Evolutionary conservation across 192 early-diverging fungal species (phyloP).

Genomic region (Geranomyces variabilis): DNA sequence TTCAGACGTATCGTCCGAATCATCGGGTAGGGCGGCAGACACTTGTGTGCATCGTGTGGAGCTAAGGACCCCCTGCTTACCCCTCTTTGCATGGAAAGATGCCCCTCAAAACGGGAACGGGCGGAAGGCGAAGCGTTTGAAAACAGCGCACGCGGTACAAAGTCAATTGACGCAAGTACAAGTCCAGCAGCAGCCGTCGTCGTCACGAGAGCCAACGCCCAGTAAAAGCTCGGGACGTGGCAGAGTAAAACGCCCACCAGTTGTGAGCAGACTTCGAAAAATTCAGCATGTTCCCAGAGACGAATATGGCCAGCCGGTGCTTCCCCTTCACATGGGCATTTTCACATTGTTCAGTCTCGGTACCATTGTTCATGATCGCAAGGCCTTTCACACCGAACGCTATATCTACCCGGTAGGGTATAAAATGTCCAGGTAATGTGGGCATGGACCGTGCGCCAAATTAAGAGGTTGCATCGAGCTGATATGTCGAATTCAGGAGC

Average conservation of each 20-base stretch:
- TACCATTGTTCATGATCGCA: constrained; percentile 71
- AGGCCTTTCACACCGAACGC: constrained; percentile 82
- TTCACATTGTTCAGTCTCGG: constrained; percentile 76
- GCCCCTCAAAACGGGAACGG: background rate
- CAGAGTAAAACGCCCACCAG: background rate
- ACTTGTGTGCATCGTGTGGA: background rate
- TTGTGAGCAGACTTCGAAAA: constrained; percentile 27
- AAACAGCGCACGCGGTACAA: background rate
- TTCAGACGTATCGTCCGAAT: constrained; percentile 11
- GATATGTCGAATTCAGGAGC: constrained; percentile 30
- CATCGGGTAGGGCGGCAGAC: constrained; percentile 7
- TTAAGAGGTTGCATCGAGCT: background rate
- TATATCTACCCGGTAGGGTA: constrained; percentile 95
- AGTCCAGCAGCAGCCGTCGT: background rate
- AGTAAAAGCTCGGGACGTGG: background rate
- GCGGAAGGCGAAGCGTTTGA: background rate
- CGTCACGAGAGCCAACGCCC: background rate
- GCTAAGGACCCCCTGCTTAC: background rate
- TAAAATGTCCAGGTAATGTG: constrained; percentile 48
- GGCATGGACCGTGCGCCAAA: background rate
- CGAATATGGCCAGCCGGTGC: constrained; percentile 67
- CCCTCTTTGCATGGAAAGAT: background rate
- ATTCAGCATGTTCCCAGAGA: constrained; percentile 46
- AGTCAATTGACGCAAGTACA: background rate
- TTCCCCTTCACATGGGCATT: constrained; percentile 80